Evolutionary conservation across 2,329 filamentous ascomycete genomes (phyloP).

Genomic region (Trichoderma atroviride): DNA sequence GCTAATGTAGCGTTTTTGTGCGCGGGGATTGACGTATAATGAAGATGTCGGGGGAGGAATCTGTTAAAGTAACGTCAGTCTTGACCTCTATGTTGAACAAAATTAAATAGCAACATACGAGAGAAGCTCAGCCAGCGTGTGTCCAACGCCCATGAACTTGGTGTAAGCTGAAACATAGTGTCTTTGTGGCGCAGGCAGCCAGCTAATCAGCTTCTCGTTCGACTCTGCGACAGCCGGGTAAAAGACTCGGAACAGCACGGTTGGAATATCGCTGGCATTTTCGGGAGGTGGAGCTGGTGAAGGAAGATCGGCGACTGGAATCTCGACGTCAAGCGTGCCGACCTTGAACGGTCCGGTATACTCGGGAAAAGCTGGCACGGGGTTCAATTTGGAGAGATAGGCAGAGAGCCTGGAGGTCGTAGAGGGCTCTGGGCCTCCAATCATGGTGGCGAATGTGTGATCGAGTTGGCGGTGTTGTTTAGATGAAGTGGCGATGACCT

Average conservation of each 20-base stretch:
- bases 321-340: conserved; percentile 78
- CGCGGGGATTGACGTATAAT: conserved; percentile 73
- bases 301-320: conserved; percentile 64
- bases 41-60: conserved; percentile 69
- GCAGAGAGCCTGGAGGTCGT: conserved; percentile 46
- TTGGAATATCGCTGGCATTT: conserved; percentile 62
- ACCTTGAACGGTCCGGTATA: conserved; percentile 80
- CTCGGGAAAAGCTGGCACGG: conserved; percentile 70
- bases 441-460: not conserved
- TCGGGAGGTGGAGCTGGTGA: conserved; percentile 57
- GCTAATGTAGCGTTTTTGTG: conserved; percentile 70
- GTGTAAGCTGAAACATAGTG: conserved; percentile 75
- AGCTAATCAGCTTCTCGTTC: conserved; percentile 64
- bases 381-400: conserved; percentile 61
- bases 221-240: conserved; percentile 67
- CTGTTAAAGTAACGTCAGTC: conserved; percentile 42
- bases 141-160: conserved; percentile 70
- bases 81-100: not conserved
- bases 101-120: conserved; percentile 47
- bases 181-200: conserved; percentile 77
- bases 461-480: not conserved
- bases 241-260: conserved; percentile 79
- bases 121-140: conserved; percentile 59
- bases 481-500: conserved; percentile 2
- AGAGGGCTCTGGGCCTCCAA: conserved; percentile 28